Base-by-base conservation (phyloP, 495 filamentous ascomycete genomes). In the Sordaria brevicollis region DNA sequence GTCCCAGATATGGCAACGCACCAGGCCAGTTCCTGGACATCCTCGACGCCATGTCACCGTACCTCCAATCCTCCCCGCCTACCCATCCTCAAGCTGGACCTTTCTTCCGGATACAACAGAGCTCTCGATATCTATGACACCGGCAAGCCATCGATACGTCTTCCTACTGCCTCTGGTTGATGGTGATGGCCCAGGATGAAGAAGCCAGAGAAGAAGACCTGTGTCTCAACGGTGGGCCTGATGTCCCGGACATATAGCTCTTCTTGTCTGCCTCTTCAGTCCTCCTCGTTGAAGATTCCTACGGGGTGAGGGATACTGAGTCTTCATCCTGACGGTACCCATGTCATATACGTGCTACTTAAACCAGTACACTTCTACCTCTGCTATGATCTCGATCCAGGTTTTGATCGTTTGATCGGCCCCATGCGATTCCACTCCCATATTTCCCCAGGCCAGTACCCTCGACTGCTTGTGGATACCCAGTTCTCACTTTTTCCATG, bases 21-120 rank as follows among this genome's bases (percentile, higher is more conserved):
- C 21, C 19, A 54, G 43, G 43, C 19, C 19, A 54, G 43, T 29
- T 54, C 43, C 34, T 69, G n/a, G 41, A 65, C 49, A 35, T 37
- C 38, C 13, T 69, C 49, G 33, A 65, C 38, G 38, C 38, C 67
- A 57, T 68, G 33, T 35, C 37, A 69, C 68, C 68, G 19, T 54
- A 25, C 43, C 19, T 49, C 19, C 41, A n/a, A n/a, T 10, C 19
- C 15, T 39, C 69, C 76, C 1, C 71, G 69, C 4, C 29, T 70
- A n/a, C 62, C 73, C 9, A 67, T 77, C 13, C 62, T 75, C 35
- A 73, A 21, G 17, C 35, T 76, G 65, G 39, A 19, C 39, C 39
- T 17, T 10, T 5, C 43, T 54, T 21, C 49, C 11, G 49, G 21
- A 29, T 10, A 57, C 49, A 57, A 17, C 25, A 62, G 25, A 62